Evolutionary conservation across 257 asterid species (phyloP).

Genomic region (Solanum commersonii): DNA sequence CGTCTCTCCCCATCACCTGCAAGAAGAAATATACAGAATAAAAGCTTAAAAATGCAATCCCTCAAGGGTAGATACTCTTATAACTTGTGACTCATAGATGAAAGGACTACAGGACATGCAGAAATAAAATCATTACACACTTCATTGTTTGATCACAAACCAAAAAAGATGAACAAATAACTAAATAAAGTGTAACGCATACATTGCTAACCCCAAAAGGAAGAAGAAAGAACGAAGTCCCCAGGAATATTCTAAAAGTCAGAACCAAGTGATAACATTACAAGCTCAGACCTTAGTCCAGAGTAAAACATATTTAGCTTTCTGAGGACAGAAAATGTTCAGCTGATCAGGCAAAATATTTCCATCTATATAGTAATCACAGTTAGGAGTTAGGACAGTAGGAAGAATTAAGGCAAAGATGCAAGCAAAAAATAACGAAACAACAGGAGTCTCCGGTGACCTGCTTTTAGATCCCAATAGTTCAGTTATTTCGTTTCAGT

Average conservation of each 20-base stretch:
- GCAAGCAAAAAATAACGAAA: background rate
- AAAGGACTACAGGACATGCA: background rate
- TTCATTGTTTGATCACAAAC: background rate
- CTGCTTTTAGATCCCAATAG: background rate
- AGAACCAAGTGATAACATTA: background rate
- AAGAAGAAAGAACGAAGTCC: background rate
- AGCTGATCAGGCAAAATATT: background rate
- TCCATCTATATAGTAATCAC: background rate
- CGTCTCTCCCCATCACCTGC: slow-evolving; percentile 55
- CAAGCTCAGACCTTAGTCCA: background rate
- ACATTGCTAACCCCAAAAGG: background rate
- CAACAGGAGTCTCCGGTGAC: background rate
- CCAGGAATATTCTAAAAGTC: background rate
- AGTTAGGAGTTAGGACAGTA: background rate
- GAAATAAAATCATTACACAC: background rate
- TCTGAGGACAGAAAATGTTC: background rate
- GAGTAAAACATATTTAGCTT: background rate
- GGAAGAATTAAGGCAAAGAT: background rate
- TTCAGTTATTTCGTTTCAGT: background rate
- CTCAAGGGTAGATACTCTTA: background rate
- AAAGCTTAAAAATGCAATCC: background rate
- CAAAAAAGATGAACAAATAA: background rate
- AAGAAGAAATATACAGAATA: background rate
- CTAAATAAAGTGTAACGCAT: background rate
- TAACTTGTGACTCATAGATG: background rate